Base-by-base conservation (phyloP, 768 basidiomycete species). In the Mycena sanguinolenta region DNA sequence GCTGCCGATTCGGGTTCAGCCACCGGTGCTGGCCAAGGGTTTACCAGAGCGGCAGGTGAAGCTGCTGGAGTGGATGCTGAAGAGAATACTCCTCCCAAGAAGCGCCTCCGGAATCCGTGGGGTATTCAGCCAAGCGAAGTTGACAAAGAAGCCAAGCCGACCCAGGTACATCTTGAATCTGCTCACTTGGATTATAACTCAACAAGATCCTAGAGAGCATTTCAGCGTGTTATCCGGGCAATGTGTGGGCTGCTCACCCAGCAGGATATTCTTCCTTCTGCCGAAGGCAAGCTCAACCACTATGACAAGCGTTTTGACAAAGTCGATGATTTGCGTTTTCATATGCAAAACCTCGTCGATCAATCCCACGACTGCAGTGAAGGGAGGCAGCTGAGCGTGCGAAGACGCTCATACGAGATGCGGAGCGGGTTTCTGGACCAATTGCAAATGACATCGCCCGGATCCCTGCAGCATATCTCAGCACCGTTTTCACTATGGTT, bases 391-490 rank as follows among this genome's bases (percentile, higher is more conserved):
- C 27, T 21, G 53, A 67, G 2, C 58, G 44, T 49, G 66, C 66
- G 4, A 61, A 50, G 0, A 54, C 46, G 52, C 66, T 67, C 17
- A 28, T 61, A 8, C 17, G 28, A 13, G 66, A 67, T 28, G 59
- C 53, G 2, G 39, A 67, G 27, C 1, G 14, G 13, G 55, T 67
- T 57, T 3, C 66, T 5, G 59, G 59, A 9, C 66, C 59, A 5
- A 71, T 65, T 36, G 63, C 69, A 0, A 70, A 63, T 17, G 50
- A 55, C 17, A 57, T 70, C 8, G 62, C 58, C 1, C 58, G 63
- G 27, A 71, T 71, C 39, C 52, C 63, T 23, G 50, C 32, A 27
- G 17, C 2, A 6, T 59, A 71, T 58, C 52, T 65, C 21, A 60
- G 58, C 9, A 57, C 38, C 9, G 69, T 62, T 12, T 66, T 64